Conservation (phyloP, 208 protist genomes). For the Leishmania lainsoni region DNA sequence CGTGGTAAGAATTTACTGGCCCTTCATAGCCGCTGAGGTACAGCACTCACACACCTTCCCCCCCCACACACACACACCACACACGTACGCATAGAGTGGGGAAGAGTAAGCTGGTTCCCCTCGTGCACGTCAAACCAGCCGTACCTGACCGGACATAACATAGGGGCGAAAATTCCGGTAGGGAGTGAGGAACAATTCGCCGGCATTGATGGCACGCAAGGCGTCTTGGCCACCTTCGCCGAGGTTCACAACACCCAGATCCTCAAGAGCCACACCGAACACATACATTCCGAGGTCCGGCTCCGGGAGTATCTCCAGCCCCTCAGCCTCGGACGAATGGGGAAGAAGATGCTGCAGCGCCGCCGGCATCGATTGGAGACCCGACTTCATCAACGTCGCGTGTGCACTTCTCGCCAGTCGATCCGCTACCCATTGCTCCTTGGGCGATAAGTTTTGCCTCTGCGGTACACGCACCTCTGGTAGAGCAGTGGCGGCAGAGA, state of each 20-base stretch:
- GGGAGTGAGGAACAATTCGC: conserved; percentile 85
- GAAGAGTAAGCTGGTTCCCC: no score
- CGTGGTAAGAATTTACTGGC: not conserved
- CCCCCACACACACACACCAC: not conserved
- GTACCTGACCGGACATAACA: conserved; percentile 68
- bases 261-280: conserved; percentile 77
- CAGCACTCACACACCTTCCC: not conserved
- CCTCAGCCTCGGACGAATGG: conserved; percentile 69
- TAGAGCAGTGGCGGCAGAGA: conserved; percentile 9
- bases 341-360: conserved; percentile 70
- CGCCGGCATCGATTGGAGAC: conserved; percentile 59
- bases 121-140: conserved; percentile 45
- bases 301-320: conserved; percentile 75
- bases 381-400: conserved; percentile 47
- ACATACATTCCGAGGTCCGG: conserved; percentile 77
- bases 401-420: conserved; percentile 52
- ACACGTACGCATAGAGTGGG: not conserved
- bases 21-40: not conserved
- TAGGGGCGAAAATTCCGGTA: conserved; percentile 75
- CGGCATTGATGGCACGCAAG: conserved; percentile 68
- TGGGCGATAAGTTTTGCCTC: conserved; percentile 51
- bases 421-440: conserved; percentile 78
- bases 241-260: conserved; percentile 76
- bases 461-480: conserved; percentile 50
- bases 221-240: conserved; percentile 71